A percentile compares a stretch with the other conserved stretches of the same genome.
Evolutionary conservation across 371 early-diverging fungal genomes (phyloP).

Genomic region (Haplosporangium sp.): DNA sequence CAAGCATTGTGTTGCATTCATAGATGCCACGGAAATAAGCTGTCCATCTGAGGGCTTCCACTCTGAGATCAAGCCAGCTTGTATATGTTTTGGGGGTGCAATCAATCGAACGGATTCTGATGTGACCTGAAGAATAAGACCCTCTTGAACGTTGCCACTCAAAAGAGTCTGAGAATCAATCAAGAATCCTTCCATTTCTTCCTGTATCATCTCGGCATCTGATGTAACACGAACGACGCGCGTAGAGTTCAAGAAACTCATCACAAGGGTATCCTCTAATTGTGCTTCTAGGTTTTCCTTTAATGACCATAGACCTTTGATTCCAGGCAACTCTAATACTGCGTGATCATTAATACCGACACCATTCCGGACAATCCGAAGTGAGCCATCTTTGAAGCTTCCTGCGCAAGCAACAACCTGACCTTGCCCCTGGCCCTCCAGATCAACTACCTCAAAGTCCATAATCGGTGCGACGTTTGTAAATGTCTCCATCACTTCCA

Average conservation of each 20-base stretch:
- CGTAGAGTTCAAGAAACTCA: constrained; percentile 56
- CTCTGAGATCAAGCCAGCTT: constrained; percentile 53
- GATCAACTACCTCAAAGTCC: constrained; percentile 88
- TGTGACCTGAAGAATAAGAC: constrained; percentile 68
- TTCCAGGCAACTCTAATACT: constrained; percentile 67
- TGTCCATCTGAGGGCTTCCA: constrained; percentile 64
- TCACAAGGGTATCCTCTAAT: constrained; percentile 54
- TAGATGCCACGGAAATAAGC: constrained; percentile 67
- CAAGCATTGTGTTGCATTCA: constrained; percentile 64
- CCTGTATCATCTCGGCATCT: constrained; percentile 53
- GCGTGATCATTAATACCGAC: constrained; percentile 82
- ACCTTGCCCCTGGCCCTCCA: constrained; percentile 82
- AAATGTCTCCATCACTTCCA: constrained; percentile 73
- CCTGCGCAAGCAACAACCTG: constrained; percentile 93
- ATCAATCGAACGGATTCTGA: constrained; percentile 65
- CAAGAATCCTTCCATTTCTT: constrained; percentile 62
- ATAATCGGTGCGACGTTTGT: constrained; percentile 86
- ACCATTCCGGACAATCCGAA: constrained; percentile 90
- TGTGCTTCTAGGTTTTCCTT: constrained; percentile 40
- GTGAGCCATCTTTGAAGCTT: constrained; percentile 74
- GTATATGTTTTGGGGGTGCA: constrained; percentile 41
- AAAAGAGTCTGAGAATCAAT: constrained; percentile 64
- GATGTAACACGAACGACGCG: constrained; percentile 48
- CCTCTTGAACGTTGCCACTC: constrained; percentile 31
- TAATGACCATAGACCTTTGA: constrained; percentile 79